Conservation (phyloP, 2,329 filamentous ascomycete genomes). For the Capronia epimyces region DNA sequence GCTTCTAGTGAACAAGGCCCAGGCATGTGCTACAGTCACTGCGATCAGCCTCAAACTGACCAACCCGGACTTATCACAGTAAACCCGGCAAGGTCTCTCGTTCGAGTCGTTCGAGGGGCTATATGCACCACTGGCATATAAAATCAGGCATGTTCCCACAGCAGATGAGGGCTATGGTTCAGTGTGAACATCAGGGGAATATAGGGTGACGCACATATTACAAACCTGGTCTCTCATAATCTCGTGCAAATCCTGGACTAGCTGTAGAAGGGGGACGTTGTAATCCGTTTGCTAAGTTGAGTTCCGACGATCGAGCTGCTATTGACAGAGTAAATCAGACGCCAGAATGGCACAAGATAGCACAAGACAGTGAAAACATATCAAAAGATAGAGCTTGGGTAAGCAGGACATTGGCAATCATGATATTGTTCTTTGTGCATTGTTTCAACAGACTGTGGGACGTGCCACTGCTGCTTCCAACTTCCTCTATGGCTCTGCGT, state of each 20-base stretch:
- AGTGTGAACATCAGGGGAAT: neutral
- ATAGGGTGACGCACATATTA: neutral
- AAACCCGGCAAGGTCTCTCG: neutral
- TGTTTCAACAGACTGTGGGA: neutral
- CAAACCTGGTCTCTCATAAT: neutral
- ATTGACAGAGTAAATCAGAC: neutral
- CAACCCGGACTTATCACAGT: neutral
- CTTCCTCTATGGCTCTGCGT: slow-evolving; percentile 1
- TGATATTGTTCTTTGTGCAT: neutral
- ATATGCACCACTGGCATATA: neutral
- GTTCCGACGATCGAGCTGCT: no score
- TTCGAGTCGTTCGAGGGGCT: neutral
- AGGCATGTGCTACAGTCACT: neutral
- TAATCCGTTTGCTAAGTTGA: neutral
- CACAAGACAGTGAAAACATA: neutral
- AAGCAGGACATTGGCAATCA: neutral
- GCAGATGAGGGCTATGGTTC: neutral
- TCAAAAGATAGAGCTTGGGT: neutral
- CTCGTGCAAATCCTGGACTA: neutral
- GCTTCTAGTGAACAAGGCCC: neutral
- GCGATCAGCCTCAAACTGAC: neutral
- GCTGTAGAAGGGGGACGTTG: neutral
- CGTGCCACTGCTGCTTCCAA: neutral
- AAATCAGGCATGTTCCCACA: neutral
- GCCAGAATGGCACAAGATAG: neutral